A percentile compares a stretch with the other conserved stretches of the same genome.
These are phyloP conservation scores for Tribonema minus DNA, from an alignment of 108 stramenopile genomes.

Conservation along the genomic window DNA sequence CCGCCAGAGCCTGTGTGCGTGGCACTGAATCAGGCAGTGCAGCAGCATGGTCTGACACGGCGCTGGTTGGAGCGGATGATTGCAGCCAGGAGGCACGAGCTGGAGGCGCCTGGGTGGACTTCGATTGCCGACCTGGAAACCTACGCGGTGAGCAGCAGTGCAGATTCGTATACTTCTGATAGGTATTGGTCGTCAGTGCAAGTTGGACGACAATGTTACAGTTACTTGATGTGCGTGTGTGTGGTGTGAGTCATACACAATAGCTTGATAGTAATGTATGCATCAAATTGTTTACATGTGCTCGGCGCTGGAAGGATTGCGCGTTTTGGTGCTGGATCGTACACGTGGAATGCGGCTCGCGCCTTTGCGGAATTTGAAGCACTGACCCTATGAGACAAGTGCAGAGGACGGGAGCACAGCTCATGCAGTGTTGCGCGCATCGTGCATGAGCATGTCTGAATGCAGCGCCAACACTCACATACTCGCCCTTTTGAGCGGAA, in stretches of 20 bases:
- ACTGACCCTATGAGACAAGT: too few species aligned
- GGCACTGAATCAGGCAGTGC: constrained; percentile 31
- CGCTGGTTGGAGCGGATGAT: constrained; percentile 47
- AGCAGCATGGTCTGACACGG: constrained; percentile 27
- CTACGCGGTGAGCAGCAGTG: constrained; percentile 1
- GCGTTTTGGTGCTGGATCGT: too few species aligned
- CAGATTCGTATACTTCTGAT: background rate
- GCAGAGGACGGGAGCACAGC: too few species aligned
- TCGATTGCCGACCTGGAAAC: constrained; percentile 45
- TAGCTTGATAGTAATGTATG: background rate
- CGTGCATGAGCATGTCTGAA: too few species aligned
- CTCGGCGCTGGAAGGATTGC: too few species aligned
- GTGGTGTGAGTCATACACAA: background rate
- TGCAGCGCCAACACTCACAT: too few species aligned
- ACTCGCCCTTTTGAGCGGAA: too few species aligned
- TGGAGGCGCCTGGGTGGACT: constrained; percentile 28
- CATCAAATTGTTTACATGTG: too few species aligned
- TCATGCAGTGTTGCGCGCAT: too few species aligned
- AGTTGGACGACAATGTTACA: background rate
- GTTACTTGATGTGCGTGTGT: background rate
- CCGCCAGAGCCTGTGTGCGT: constrained; percentile 39
- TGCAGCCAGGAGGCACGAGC: constrained; percentile 40
- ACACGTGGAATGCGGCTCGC: too few species aligned
- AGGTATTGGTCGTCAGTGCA: background rate
- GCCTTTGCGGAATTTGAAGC: too few species aligned